phyloP scores from a whole-genome alignment of 805 yeast genomes.

The Starmerella vaccinii region DNA sequence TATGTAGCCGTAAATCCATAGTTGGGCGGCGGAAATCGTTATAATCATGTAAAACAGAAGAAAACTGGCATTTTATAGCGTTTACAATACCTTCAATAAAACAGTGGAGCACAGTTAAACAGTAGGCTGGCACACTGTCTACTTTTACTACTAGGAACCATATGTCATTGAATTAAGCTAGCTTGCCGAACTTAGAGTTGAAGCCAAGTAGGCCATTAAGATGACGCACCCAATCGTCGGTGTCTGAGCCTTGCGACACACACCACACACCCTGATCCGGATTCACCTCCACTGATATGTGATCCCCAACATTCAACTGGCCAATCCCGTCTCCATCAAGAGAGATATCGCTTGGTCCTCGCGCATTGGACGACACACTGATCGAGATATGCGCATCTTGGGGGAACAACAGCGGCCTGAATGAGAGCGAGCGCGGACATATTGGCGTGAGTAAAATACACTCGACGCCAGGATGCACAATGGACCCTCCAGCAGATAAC shows the following conservation, averaged over 20 bases:
- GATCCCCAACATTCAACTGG: constrained; percentile 58
- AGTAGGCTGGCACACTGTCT: too few species aligned
- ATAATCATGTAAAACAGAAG: too few species aligned
- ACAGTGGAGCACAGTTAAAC: too few species aligned
- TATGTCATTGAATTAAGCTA: background rate
- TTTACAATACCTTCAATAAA: too few species aligned
- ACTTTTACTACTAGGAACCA: too few species aligned
- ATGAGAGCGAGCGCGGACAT: constrained; percentile 84
- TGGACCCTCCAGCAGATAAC: constrained; percentile 81
- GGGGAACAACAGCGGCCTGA: constrained; percentile 79
- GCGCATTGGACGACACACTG: constrained; percentile 28
- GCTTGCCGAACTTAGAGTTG: constrained; percentile 60
- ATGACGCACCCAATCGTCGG: constrained; percentile 86
- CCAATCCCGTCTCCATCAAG: constrained; percentile 78
- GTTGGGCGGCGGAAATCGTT: too few species aligned
- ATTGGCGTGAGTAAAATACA: constrained; percentile 79
- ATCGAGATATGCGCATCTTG: constrained; percentile 54
- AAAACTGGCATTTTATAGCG: too few species aligned
- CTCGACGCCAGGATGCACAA: constrained; percentile 79
- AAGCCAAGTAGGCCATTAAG: constrained; percentile 81
- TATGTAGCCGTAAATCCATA: too few species aligned
- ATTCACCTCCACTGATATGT: constrained; percentile 26
- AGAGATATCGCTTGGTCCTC: constrained; percentile 44
- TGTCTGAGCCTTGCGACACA: constrained; percentile 51
- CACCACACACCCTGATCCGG: constrained; percentile 64